phyloP scores from a whole-genome alignment of 2,329 filamentous ascomycete genomes.

The Xylaria sp. region DNA sequence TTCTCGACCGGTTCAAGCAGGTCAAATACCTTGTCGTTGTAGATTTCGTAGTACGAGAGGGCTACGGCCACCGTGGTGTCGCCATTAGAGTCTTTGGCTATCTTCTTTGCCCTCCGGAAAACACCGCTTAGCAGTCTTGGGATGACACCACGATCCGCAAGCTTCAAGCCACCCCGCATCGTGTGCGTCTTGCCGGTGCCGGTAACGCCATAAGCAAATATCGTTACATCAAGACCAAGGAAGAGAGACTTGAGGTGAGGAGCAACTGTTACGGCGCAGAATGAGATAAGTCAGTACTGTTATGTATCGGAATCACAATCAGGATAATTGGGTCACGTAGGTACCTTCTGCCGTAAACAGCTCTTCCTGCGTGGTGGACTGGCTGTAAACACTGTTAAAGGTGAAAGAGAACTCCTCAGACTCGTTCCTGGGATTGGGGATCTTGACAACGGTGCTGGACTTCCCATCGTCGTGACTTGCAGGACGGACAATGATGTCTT shows the following conservation, averaged over 20 bases:
- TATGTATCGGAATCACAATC: neutral
- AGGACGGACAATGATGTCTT: slow-evolving; percentile 83
- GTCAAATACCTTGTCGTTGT: slow-evolving; percentile 95
- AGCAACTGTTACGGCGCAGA: slow-evolving; percentile 68
- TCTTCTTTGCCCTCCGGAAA: slow-evolving; percentile 85
- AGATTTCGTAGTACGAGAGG: slow-evolving; percentile 95
- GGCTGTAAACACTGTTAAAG: slow-evolving; percentile 93
- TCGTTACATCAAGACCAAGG: slow-evolving; percentile 84
- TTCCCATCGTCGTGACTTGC: slow-evolving; percentile 70
- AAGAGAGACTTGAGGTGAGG: slow-evolving; percentile 93
- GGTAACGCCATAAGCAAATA: slow-evolving; percentile 93
- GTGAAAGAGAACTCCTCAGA: slow-evolving; percentile 91
- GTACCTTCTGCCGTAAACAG: slow-evolving; percentile 90
- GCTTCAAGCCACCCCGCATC: slow-evolving; percentile 89
- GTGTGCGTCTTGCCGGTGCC: slow-evolving; percentile 96
- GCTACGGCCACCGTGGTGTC: slow-evolving; percentile 77
- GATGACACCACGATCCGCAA: slow-evolving; percentile 88
- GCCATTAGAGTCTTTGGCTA: slow-evolving; percentile 79
- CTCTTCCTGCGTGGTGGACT: slow-evolving; percentile 81
- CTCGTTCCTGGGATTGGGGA: slow-evolving; percentile 94
- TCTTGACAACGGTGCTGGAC: slow-evolving; percentile 77
- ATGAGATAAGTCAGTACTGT: slow-evolving; percentile 6
- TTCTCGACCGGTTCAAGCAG: slow-evolving; percentile 89
- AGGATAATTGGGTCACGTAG: slow-evolving; percentile 33
- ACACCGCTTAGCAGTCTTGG: slow-evolving; percentile 85